phyloP scores from a whole-genome alignment of 441 rosid species.

The Erodium texanum region DNA sequence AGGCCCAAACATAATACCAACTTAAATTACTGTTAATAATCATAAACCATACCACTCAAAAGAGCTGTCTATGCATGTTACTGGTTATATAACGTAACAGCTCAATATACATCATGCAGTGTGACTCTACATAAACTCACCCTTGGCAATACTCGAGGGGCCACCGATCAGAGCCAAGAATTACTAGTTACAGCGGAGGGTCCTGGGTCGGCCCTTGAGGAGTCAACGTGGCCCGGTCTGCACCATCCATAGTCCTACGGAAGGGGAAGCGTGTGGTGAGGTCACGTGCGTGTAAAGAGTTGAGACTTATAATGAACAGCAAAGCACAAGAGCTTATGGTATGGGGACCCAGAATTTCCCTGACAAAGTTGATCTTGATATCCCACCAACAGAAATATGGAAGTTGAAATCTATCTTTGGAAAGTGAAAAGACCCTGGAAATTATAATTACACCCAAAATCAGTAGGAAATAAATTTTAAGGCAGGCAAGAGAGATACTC shows the following conservation, averaged over 20 bases:
- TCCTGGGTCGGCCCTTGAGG: too few relatives aligned
- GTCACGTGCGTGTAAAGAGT: neutral
- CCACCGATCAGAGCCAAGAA: too few relatives aligned
- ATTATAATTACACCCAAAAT: conserved; percentile 8
- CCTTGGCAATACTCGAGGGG: too few relatives aligned
- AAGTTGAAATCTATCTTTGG: conserved; percentile 11
- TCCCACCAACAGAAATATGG: conserved; percentile 20
- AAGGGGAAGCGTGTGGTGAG: neutral
- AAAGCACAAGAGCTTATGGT: neutral
- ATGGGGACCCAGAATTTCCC: conserved; percentile 15
- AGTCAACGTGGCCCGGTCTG: neutral
- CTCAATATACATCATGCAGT: too few relatives aligned
- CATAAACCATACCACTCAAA: too few relatives aligned
- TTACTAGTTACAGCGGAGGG: too few relatives aligned
- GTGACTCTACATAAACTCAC: too few relatives aligned
- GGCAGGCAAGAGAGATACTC: neutral
- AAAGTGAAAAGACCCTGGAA: neutral
- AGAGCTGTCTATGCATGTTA: too few relatives aligned
- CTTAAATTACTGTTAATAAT: too few relatives aligned
- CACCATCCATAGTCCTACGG: neutral
- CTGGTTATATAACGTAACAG: too few relatives aligned
- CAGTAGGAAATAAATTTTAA: neutral
- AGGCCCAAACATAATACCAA: neutral
- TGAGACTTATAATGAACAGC: neutral
- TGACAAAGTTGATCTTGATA: conserved; percentile 29